Base-by-base conservation (phyloP, 345 rosid species). In the Citropsis articulata region DNA sequence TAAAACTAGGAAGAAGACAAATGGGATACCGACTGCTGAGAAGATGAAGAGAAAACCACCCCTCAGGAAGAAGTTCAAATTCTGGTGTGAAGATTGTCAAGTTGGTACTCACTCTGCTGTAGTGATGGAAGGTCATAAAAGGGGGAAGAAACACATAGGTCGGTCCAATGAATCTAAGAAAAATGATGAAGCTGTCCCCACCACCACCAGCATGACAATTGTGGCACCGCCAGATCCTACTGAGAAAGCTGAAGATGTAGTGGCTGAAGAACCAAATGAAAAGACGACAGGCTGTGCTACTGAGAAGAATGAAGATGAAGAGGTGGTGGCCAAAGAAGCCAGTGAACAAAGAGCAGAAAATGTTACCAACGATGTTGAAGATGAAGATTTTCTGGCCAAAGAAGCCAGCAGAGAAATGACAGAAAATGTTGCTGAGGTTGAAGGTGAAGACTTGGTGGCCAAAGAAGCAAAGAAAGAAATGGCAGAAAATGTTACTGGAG, bases 81-180 rank as follows among this genome's bases (percentile, higher is more conserved):
- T 86, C 81, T 82, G 90, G 97, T 94, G 98, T 53, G 83, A 85
- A 59, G 66, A 53, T 22, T 94, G 97, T 80, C 76, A 66, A 16
- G 36, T 90, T 71, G 80, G 85, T 28, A 79, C 84, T 1, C 30
- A 73, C 50, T 80, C 87, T 72, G 60, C 55, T 61, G 25, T 24
- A 65, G 85, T 82, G 70, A 81, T 89, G 88, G 87, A 79, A 72
- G 68, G 18, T 75, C 97, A 89, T 84, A 71, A 14, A 72, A 85
- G 70, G 59, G 94, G 95, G 75, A 92, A 79, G 83, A 91, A 79
- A 67, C 97, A 94, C 77, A 56, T n/a, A 56, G 65, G 70, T 78
- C 57, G 38, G 71, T 72, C 82, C 60, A 71, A 31, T 87, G 60
- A 82, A 73, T 77, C 42, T 64, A 55, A 57, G 53, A 53, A 27